Percentiles rank a stretch among this genome's conserved stretches.
Evolutionary conservation across 306 rosid genomes (phyloP).

Genomic region (Quercus wislizeni): DNA sequence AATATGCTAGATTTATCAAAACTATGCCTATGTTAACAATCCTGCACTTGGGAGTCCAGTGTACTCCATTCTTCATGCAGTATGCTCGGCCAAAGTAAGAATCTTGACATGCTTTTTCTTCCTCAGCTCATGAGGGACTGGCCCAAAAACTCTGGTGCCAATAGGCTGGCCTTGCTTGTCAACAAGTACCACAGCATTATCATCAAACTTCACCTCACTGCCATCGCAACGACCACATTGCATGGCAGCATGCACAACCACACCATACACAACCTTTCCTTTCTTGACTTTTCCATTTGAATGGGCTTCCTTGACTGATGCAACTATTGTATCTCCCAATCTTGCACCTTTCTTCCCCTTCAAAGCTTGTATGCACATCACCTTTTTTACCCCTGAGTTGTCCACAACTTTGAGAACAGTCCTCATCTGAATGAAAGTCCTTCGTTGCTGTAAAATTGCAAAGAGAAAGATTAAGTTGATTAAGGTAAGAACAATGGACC

Average conservation of each 20-base stretch:
- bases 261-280: slow-evolving; percentile 65
- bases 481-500: background rate
- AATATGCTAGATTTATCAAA: background rate
- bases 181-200: slow-evolving; percentile 75
- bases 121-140: slow-evolving; percentile 86
- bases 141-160: slow-evolving; percentile 90
- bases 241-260: slow-evolving; percentile 75
- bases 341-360: slow-evolving; percentile 91
- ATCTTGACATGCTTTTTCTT: slow-evolving; percentile 89
- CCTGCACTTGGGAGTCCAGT: background rate
- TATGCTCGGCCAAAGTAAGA: slow-evolving; percentile 80
- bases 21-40: background rate
- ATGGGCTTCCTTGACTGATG: slow-evolving; percentile 90
- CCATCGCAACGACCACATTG: slow-evolving; percentile 78
- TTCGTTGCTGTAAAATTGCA: slow-evolving; percentile 53
- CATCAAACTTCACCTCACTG: slow-evolving; percentile 87
- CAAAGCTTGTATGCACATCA: slow-evolving; percentile 91
- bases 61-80: slow-evolving; percentile 39
- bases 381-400: slow-evolving; percentile 86
- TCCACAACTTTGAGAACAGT: slow-evolving; percentile 93
- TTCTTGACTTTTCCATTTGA: slow-evolving; percentile 84
- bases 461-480: background rate
- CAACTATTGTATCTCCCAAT: slow-evolving; percentile 81
- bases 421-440: slow-evolving; percentile 90
- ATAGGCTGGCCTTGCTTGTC: slow-evolving; percentile 96